Evolutionary conservation across 768 basidiomycete species (phyloP).

Genomic region (Mycena olivaceomarginata): DNA sequence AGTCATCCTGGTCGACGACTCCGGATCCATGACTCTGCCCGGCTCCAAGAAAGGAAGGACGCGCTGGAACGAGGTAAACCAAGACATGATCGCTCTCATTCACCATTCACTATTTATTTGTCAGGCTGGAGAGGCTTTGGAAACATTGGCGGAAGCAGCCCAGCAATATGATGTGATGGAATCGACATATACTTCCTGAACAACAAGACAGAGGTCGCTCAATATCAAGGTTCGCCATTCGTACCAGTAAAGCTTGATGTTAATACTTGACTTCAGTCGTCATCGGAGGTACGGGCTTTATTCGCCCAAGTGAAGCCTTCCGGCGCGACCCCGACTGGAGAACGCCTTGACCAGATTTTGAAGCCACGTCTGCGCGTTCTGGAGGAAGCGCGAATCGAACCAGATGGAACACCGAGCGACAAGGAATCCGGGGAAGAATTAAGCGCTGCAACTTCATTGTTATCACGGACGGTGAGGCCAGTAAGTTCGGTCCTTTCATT

Average conservation of each 20-base stretch:
- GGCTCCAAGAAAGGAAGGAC: slow-evolving; percentile 48
- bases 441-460: slow-evolving; percentile 78
- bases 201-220: slow-evolving; percentile 49
- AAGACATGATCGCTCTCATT: not conserved
- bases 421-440: slow-evolving; percentile 54
- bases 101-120: not conserved
- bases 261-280: slow-evolving; percentile 53
- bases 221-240: slow-evolving; percentile 60
- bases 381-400: slow-evolving; percentile 52
- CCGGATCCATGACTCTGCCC: slow-evolving; percentile 68
- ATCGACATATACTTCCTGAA: slow-evolving; percentile 81
- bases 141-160: slow-evolving; percentile 68
- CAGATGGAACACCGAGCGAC: slow-evolving; percentile 43
- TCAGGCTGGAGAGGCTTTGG: slow-evolving; percentile 68
- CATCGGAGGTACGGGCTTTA: slow-evolving; percentile 58
- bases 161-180: slow-evolving; percentile 73
- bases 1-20: slow-evolving; percentile 77
- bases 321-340: slow-evolving; percentile 67
- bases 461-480: slow-evolving; percentile 79
- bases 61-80: slow-evolving; percentile 70
- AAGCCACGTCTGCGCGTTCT: slow-evolving; percentile 52
- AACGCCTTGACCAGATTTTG: slow-evolving; percentile 57
- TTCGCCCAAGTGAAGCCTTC: slow-evolving; percentile 66
- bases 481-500: slow-evolving; percentile 56
- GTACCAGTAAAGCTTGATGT: not conserved